Evolutionary conservation across 345 rosid genomes (phyloP).

Genomic region (Linum trigynum): DNA sequence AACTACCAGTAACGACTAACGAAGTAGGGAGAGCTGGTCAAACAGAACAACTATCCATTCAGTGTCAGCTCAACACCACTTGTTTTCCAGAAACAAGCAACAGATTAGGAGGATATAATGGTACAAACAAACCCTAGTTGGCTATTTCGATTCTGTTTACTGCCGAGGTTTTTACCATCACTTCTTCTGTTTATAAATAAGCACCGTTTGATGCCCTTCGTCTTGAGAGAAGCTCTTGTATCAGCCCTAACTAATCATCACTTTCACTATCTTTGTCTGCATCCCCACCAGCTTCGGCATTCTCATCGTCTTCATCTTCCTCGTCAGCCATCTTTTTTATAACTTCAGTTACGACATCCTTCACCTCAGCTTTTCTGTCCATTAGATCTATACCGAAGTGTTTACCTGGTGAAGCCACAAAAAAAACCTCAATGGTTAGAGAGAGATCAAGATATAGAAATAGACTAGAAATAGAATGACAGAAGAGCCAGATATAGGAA

Average conservation of each 20-base stretch:
- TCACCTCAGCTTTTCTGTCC: constrained; percentile 84
- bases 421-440: constrained; percentile 6
- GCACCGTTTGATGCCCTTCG: background rate
- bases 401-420: constrained; percentile 35
- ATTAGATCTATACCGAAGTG: constrained; percentile 65
- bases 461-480: background rate
- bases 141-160: constrained; percentile 5
- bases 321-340: constrained; percentile 85
- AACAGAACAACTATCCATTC: constrained; percentile 14
- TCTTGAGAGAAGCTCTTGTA: constrained; percentile 14
- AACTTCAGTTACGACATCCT: constrained; percentile 79
- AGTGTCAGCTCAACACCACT: constrained; percentile 18
- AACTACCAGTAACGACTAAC: background rate
- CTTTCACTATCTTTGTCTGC: constrained; percentile 37
- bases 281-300: constrained; percentile 34
- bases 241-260: constrained; percentile 28
- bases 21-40: background rate
- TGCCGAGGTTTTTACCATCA: constrained; percentile 9
- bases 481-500: too few species aligned
- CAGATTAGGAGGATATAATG: constrained; percentile 19
- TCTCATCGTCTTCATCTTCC: constrained; percentile 55
- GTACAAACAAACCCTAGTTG: constrained; percentile 25
- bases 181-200: constrained; percentile 12
- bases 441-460: background rate
- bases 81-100: constrained; percentile 12